Conservation (phyloP, 305 asterid species). For the Solanum hybrid region DNA sequence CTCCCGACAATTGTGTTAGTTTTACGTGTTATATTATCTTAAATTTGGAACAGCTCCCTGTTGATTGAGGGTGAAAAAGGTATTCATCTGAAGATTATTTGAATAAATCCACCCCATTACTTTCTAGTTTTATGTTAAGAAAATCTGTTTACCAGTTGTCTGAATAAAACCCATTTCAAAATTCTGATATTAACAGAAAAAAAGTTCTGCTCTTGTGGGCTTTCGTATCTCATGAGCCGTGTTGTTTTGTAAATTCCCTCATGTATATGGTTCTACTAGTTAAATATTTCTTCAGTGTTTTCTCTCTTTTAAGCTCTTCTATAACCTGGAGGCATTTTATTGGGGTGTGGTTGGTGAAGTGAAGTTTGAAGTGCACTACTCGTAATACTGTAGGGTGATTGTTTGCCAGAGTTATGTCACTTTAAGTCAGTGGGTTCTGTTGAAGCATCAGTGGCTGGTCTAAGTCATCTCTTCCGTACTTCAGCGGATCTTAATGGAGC, state of each 20-base stretch:
- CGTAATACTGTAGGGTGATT: conserved; percentile 32
- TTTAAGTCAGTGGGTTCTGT: conserved; percentile 53
- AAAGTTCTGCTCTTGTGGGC: neutral
- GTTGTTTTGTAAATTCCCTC: neutral
- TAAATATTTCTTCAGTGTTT: neutral
- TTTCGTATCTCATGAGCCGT: neutral
- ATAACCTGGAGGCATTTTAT: neutral
- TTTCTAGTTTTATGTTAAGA: neutral
- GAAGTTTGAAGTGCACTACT: neutral
- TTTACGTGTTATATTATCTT: neutral
- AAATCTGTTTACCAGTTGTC: neutral
- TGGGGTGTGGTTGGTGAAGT: neutral
- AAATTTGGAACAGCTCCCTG: neutral
- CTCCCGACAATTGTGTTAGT: neutral
- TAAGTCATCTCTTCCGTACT: conserved; percentile 63
- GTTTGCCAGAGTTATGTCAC: conserved; percentile 25
- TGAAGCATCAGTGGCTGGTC: conserved; percentile 72
- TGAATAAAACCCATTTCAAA: neutral
- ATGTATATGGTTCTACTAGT: neutral
- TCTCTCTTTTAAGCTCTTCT: neutral
- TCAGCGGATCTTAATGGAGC: conserved; percentile 60
- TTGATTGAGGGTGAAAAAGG: neutral
- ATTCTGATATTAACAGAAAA: neutral
- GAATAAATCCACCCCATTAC: neutral
- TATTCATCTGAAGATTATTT: neutral